Base-by-base conservation (phyloP, 139 green algal genomes). In the Coccomyxa sp. region DNA sequence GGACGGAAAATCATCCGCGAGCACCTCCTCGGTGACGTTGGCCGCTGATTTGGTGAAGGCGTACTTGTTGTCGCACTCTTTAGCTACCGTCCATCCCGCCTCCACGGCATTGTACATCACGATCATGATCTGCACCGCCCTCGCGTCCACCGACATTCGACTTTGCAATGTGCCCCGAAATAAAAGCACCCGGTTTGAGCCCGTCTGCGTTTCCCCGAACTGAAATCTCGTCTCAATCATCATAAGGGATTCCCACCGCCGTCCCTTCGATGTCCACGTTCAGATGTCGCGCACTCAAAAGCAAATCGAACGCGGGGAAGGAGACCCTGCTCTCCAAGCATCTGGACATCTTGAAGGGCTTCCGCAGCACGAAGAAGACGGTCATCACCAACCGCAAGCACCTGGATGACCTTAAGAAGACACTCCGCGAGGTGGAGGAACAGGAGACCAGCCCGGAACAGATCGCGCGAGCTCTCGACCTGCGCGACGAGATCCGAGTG, bases 1-100 rank as follows among this genome's bases (percentile, higher is more conserved):
- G 44, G 44, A 58, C 44, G 44, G 44, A 14, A 58, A 58, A 58
- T 58, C 44, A 58, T 58, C 44, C 44, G 44, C 44, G 44, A 58
- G 44, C 44, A 58, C 44, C 44, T 58, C 44, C 44, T 58, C 44
- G 44, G 44, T 58, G 44, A 58, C 44, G 44, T 58, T 58, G 44
- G 44, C 44, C 44, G 44, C 44, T 58, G 44, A 58, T 58, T 58
- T 58, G 44, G 44, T 58, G 44, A 58, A 58, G 44, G 44, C 44
- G 44, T 58, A 58, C 44, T 58, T 58, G 44, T 58, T 58, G 44
- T 58, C 44, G 44, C 44, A 58, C 44, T 58, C 44, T 58, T 58
- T 58, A 58, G 44, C 44, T 58, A 58, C 44, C 44, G 44, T 58
- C 44, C 44, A 58, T 58, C 44, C 44, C 44, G 44, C 44, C 44